phyloP scores from a whole-genome alignment of 768 basidiomycete genomes.

The Suillus tomentosus region DNA sequence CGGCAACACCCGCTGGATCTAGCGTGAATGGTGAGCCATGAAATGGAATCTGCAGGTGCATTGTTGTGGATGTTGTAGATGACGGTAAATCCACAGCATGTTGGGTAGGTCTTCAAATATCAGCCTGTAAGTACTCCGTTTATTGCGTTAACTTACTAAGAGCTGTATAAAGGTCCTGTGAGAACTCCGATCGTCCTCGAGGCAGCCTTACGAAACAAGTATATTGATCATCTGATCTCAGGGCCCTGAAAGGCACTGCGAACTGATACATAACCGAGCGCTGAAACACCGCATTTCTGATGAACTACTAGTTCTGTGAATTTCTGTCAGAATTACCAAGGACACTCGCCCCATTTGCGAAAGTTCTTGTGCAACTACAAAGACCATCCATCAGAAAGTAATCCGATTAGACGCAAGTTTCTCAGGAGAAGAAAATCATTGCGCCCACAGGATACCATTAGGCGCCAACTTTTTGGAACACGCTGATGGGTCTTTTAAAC shows the following conservation, averaged over 20 bases:
- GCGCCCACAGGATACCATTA: neutral
- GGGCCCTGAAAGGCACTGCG: neutral
- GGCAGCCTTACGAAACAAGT: slow-evolving; percentile 1
- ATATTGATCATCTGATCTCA: too few species aligned
- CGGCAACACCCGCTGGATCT: slow-evolving; percentile 35
- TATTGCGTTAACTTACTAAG: neutral
- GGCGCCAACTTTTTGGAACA: neutral
- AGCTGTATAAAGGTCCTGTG: neutral
- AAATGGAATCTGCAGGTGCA: slow-evolving; percentile 15
- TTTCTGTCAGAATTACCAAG: neutral
- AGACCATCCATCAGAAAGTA: neutral
- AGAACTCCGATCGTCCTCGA: neutral
- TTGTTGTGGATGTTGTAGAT: neutral
- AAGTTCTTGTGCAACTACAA: neutral
- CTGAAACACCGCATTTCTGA: neutral
- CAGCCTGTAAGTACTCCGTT: neutral
- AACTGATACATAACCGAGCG: neutral
- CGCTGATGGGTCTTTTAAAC: neutral
- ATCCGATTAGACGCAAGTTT: neutral
- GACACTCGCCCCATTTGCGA: neutral
- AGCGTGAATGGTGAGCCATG: slow-evolving; percentile 18
- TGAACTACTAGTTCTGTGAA: neutral
- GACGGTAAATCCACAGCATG: neutral
- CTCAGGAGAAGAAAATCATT: neutral
- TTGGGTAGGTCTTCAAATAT: neutral